Evolutionary conservation across 306 rosid species (phyloP), one percentile per base, ranked within the genome.

Genomic region (Corylus heterophylla): DNA sequence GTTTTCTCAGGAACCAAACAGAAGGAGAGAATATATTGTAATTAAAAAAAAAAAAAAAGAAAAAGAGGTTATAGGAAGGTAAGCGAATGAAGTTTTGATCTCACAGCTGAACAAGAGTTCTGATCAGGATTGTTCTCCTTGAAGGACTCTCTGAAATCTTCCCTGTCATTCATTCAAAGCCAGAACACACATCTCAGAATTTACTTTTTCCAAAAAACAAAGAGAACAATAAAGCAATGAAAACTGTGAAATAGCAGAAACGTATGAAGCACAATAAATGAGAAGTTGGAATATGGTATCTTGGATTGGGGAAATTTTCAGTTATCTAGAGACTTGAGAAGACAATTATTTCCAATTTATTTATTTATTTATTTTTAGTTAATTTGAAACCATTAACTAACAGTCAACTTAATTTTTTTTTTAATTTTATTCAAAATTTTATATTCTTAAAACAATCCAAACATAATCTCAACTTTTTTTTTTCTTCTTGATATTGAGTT

Each of bases 141-240:
- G 70, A 55, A 80, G 20, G 79, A 72, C 69, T 74, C 80, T 37
- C 87, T 77, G 77, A 84, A 84, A 42, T 77, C 87, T 82, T 84
- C 84, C 87, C 87, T 84, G 52, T 67, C 55, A 79, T 58, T 20
- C 13, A 64, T 49, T 27, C 72, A 64, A 17, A 73, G 8, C n/a
- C 45, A 58, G 61, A 55, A 54, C 44, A 54, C 62, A 18, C 49
- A 18, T 50, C 55, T 22, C 35, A 59, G 31, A 59, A 25, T 22
- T 22, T 22, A 59, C 66, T 22, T 59, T 1, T 13, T 6, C 49
- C 44, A 4, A 17, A 22, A 17, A 61, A 17, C 29, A 63, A 39
- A 61, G 37, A 18, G 12, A 56, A 56, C 27, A 5, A 59, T 12
- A 49, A 31, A 31, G 20, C 35, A 61, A 27, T 42, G 76, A 49